Conservation (phyloP, 768 basidiomycete species). For the Strobilomyces confusus region DNA sequence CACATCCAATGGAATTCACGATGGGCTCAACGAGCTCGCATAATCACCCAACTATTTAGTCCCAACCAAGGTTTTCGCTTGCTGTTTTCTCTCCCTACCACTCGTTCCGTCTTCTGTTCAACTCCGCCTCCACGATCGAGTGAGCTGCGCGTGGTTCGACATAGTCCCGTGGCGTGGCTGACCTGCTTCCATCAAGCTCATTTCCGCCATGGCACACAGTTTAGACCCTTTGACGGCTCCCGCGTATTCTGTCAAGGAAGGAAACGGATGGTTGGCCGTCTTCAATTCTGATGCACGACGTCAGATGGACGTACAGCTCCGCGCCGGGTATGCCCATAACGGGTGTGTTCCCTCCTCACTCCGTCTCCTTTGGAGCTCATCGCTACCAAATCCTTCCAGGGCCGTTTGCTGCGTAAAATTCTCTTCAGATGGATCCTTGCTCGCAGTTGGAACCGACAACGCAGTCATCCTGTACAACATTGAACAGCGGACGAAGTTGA, state of each 20-base stretch:
- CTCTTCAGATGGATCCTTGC: slow-evolving; percentile 29
- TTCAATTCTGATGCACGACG: slow-evolving; percentile 48
- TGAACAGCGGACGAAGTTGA: slow-evolving; percentile 24
- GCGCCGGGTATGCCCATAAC: slow-evolving; percentile 77
- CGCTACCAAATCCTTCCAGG: slow-evolving; percentile 10
- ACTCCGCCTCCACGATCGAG: neutral
- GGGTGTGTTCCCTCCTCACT: slow-evolving; percentile 48
- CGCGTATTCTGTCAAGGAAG: slow-evolving; percentile 39
- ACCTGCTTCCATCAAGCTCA: slow-evolving; percentile 1
- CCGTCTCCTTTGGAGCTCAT: slow-evolving; percentile 11
- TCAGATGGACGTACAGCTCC: slow-evolving; percentile 49
- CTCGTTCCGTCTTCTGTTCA: neutral
- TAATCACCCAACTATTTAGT: slow-evolving; percentile 4
- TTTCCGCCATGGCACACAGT: slow-evolving; percentile 18
- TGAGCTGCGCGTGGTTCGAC: neutral
- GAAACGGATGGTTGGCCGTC: slow-evolving; percentile 49
- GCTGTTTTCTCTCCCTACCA: neutral
- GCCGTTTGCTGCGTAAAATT: slow-evolving; percentile 32
- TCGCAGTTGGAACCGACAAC: slow-evolving; percentile 32
- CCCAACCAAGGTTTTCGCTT: neutral
- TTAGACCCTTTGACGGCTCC: slow-evolving; percentile 29
- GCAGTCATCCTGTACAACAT: slow-evolving; percentile 29
- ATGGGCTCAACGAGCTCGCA: neutral
- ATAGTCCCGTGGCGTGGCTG: neutral
- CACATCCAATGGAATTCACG: neutral